Evolutionary conservation across 352 stramenopile species (phyloP).

Genomic region (Globisporangium paddicum): DNA sequence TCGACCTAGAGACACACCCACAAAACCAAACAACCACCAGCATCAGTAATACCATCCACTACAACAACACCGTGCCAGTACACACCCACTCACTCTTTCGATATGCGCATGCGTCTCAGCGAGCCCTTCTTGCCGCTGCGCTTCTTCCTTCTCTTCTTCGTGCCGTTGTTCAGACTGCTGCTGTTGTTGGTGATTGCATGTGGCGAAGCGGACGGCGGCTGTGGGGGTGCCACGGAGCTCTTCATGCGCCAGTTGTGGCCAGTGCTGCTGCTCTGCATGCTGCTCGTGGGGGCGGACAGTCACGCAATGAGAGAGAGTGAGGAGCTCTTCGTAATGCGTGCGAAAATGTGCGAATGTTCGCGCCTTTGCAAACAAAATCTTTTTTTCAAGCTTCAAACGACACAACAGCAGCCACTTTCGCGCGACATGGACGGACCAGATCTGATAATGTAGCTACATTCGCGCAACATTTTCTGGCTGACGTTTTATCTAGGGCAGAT

Average conservation of each 20-base stretch:
- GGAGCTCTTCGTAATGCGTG: not conserved
- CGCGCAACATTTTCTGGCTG: not conserved
- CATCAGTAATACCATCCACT: not conserved
- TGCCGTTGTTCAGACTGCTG: constrained; percentile 10
- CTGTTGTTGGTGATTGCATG: constrained; percentile 9
- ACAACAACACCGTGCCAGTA: no score
- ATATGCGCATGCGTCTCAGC: constrained; percentile 51
- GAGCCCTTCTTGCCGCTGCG: constrained; percentile 15
- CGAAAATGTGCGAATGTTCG: constrained; percentile 8
- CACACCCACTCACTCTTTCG: constrained; percentile 59
- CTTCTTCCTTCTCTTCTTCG: constrained; percentile 10
- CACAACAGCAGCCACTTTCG: not conserved
- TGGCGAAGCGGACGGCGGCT: not conserved
- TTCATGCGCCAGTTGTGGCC: constrained; percentile 10
- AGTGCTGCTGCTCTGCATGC: constrained; percentile 6
- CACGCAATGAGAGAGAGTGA: not conserved
- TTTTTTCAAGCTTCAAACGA: constrained; percentile 9
- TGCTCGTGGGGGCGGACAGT: not conserved
- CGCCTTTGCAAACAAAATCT: constrained; percentile 1
- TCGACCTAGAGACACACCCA: constrained; percentile 30
- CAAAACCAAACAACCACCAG: not conserved
- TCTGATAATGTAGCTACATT: not conserved
- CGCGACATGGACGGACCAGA: not conserved
- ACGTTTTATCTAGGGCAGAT: no score
- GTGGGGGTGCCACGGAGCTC: not conserved